Percentiles rank a stretch among this genome's conserved stretches.
Conservation (phyloP, 1,284 basidiomycete species). For the Meira nashicola region DNA sequence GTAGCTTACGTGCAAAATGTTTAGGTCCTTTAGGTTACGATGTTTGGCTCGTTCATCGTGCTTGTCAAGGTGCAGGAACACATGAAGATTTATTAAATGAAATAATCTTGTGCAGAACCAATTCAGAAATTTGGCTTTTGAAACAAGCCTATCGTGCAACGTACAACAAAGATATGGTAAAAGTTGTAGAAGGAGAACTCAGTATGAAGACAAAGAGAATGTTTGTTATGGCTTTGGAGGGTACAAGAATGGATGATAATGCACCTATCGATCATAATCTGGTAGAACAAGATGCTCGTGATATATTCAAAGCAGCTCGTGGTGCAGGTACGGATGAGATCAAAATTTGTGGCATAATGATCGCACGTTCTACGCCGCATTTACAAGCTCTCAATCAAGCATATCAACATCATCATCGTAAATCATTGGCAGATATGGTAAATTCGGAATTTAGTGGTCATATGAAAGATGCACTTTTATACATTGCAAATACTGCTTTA, state of each 20-base stretch:
- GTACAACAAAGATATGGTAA: constrained; percentile 42
- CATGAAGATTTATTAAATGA: constrained; percentile 51
- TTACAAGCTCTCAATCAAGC: constrained; percentile 42
- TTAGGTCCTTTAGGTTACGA: constrained; percentile 47
- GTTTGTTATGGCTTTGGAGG: constrained; percentile 44
- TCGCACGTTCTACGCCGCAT: constrained; percentile 42
- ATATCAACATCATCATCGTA: constrained; percentile 24
- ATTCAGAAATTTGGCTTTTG: constrained; percentile 45
- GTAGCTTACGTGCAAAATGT: constrained; percentile 34
- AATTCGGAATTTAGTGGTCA: constrained; percentile 48
- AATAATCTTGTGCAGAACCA: constrained; percentile 43
- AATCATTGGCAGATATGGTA: constrained; percentile 36
- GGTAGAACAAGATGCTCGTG: constrained; percentile 29
- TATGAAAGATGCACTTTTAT: constrained; percentile 43
- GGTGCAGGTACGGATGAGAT: constrained; percentile 45
- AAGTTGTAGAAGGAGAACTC: constrained; percentile 49
- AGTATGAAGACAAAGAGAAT: constrained; percentile 50
- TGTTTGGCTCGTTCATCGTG: constrained; percentile 44
- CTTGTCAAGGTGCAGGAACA: constrained; percentile 47
- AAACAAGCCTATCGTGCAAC: constrained; percentile 43
- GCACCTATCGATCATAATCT: constrained; percentile 26
- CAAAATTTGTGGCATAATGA: constrained; percentile 46
- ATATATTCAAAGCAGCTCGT: constrained; percentile 23
- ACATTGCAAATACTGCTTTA: constrained; percentile 49
- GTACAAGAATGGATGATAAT: constrained; percentile 38